Base-by-base conservation (phyloP, 2,329 filamentous ascomycete species). In the Thermoascus crustaceus region DNA sequence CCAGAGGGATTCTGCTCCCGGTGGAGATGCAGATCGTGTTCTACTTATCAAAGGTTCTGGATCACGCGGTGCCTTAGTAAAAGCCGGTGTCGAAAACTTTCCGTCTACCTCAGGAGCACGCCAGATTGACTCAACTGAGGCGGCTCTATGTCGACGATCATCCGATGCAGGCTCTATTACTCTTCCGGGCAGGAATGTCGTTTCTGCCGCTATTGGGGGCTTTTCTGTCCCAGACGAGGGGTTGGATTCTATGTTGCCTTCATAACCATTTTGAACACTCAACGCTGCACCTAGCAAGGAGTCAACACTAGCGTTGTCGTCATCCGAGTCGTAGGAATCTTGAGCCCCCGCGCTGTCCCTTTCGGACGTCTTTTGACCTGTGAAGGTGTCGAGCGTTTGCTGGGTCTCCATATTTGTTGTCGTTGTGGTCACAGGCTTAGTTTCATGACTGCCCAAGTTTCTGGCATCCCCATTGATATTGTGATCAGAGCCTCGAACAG, bases 1-100 rank as follows among this genome's bases (percentile, higher is more conserved):
- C 63, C 63, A 66, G 10, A 66, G 34, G 7, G 61, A 65, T 11
- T 50, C 48, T 21, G 52, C 48, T 14, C 52, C 52, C 13, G 54
- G 52, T 38, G 60, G 58, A 32, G 61, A 64, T 23, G 45, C 41
- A 25, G 50, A 47, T 8, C 51, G 49, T 20, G 40, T 31, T 20
- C 24, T 37, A 33, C 38, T 45, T 3, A 9, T 9, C 10, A 21
- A 5, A 21, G 30, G 10, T 5, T 40, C 18, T 17, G 41, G 23
- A 19, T 33, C 45, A 14, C 38, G 40, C 32, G 32, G 33, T 37
- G 47, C 41, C 34, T 45, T 48, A 25, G 35, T 43, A 17, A 44
- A 37, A 11, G 35, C 34, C 19, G 56, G 55, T 20, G 48, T 54
- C 32, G 42, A 47, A 24, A 55, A 50, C 16, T 41, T 42, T 8